Evolutionary conservation across 768 basidiomycete species (phyloP).

Genomic region (Leccinum subgranulosum): DNA sequence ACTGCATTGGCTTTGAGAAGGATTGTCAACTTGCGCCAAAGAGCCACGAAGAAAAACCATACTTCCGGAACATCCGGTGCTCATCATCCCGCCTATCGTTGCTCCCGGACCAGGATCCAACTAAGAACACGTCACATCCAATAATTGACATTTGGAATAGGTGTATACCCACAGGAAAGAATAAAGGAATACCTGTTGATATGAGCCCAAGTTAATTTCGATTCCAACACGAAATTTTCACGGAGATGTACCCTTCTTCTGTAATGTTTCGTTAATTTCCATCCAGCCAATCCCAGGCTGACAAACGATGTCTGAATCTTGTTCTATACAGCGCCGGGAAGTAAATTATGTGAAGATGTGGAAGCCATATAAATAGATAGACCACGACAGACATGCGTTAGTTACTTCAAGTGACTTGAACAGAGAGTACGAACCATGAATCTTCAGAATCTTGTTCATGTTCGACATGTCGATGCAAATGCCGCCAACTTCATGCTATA

Average conservation of each 20-base stretch:
- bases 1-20: slow-evolving; percentile 63
- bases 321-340: slow-evolving; percentile 37
- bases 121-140: slow-evolving; percentile 31
- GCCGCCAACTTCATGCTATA: slow-evolving; percentile 41
- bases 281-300: slow-evolving; percentile 74
- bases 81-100: slow-evolving; percentile 83
- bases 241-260: slow-evolving; percentile 46
- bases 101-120: slow-evolving; percentile 77
- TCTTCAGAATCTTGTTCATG: slow-evolving; percentile 77
- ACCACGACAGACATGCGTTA: neutral
- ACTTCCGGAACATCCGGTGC: slow-evolving; percentile 86
- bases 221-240: neutral
- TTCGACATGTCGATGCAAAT: slow-evolving; percentile 77
- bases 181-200: slow-evolving; percentile 63
- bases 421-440: slow-evolving; percentile 51
- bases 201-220: neutral
- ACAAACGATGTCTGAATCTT: slow-evolving; percentile 69
- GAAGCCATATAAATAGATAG: neutral
- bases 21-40: slow-evolving; percentile 15
- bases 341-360: neutral
- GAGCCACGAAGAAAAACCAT: slow-evolving; percentile 23
- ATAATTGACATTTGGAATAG: neutral
- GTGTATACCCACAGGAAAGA: slow-evolving; percentile 64
- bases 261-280: slow-evolving; percentile 65
- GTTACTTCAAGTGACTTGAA: neutral